Evolutionary conservation across 2,329 filamentous ascomycete genomes (phyloP).

Genomic region (Aureobasidium sp.): DNA sequence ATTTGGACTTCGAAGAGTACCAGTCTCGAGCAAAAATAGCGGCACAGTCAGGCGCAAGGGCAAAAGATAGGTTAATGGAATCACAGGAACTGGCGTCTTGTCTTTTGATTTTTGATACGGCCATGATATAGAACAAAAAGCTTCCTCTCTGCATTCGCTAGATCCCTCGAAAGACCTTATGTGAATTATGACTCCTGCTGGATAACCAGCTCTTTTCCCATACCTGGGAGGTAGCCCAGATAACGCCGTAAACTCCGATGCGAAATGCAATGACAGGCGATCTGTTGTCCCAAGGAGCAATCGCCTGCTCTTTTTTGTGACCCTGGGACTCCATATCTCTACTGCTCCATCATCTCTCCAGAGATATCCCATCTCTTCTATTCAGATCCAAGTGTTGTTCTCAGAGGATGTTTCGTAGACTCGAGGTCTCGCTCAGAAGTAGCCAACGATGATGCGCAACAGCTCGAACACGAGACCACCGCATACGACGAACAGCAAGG

Average conservation of each 20-base stretch:
- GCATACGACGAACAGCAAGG: slow-evolving; percentile 57
- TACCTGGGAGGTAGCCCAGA: too few relatives aligned
- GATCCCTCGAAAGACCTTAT: neutral
- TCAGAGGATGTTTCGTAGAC: neutral
- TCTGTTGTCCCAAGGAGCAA: neutral
- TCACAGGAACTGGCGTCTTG: neutral
- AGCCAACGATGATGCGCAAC: slow-evolving; percentile 40
- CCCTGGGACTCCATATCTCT: neutral
- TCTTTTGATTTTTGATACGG: neutral
- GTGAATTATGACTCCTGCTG: neutral
- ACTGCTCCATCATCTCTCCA: neutral
- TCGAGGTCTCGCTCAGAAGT: neutral
- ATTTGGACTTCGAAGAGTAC: slow-evolving; percentile 14
- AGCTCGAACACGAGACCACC: slow-evolving; percentile 55
- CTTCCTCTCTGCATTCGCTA: neutral
- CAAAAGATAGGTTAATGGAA: slow-evolving; percentile 4
- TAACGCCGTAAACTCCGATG: slow-evolving; percentile 8
- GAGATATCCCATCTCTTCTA: neutral
- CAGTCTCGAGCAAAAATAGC: slow-evolving; percentile 15
- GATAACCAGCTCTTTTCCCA: neutral
- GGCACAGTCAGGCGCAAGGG: slow-evolving; percentile 14
- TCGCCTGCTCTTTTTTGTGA: neutral
- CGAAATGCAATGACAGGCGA: slow-evolving; percentile 4
- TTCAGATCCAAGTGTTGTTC: neutral
- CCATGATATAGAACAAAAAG: neutral